These are phyloP conservation scores for Purpureocillium lavendulum DNA, from an alignment of 2,329 filamentous ascomycete species.

Conservation along the genomic window DNA sequence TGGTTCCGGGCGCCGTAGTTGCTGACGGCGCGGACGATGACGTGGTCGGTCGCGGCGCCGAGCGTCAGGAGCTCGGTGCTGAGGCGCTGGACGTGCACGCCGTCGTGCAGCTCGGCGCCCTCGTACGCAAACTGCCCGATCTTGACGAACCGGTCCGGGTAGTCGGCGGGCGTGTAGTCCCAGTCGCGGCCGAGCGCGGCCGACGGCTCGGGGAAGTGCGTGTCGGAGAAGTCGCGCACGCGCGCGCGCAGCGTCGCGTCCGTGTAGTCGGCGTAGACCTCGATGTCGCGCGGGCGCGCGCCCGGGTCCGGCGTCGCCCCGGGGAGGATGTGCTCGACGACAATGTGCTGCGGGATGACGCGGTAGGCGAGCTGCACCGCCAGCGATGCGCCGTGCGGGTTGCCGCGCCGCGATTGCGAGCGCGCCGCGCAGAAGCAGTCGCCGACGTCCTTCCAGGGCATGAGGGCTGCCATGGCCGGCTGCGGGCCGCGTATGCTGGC, in stretches of 20 bases:
- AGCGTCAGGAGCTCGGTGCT: constrained; percentile 40
- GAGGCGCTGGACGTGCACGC: constrained; percentile 45
- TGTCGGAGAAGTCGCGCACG: constrained; percentile 33
- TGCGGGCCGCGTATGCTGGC: constrained; percentile 10
- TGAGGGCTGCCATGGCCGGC: constrained; percentile 48
- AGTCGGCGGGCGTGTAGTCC: constrained; percentile 18
- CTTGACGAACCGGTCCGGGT: constrained; percentile 40
- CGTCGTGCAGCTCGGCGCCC: constrained; percentile 30
- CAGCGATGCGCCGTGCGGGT: constrained; percentile 52
- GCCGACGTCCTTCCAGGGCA: constrained; percentile 65
- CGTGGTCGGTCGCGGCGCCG: constrained; percentile 37
- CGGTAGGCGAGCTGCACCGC: constrained; percentile 49
- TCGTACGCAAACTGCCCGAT: constrained; percentile 49
- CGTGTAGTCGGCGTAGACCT: constrained; percentile 57
- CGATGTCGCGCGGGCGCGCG: constrained; percentile 58
- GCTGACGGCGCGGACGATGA: constrained; percentile 46
- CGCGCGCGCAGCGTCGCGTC: constrained; percentile 32
- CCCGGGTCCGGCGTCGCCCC: constrained; percentile 52
- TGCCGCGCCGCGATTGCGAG: constrained; percentile 27
- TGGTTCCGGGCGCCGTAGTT: constrained; percentile 52
- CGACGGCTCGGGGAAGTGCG: constrained; percentile 30
- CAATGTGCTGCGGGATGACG: constrained; percentile 60
- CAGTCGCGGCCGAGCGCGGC: constrained; percentile 12
- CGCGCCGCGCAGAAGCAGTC: constrained; percentile 77
- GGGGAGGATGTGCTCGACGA: constrained; percentile 63